These are phyloP conservation scores for Trichoderma oligosporum DNA, from an alignment of 2,329 filamentous ascomycete genomes.

Conservation along the genomic window DNA sequence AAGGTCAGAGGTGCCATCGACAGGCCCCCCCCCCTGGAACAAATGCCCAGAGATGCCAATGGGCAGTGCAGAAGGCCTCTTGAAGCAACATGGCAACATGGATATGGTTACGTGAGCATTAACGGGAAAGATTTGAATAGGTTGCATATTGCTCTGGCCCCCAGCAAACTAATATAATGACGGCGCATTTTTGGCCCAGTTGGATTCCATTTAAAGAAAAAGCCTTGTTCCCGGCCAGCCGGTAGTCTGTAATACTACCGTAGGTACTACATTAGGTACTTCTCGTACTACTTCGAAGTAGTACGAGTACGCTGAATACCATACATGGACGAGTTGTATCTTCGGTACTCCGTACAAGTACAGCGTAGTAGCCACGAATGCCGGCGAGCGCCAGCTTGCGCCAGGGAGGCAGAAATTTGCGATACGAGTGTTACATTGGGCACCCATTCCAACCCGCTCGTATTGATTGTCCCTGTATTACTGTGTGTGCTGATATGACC, in stretches of 20 bases:
- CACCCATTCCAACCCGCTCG: background rate
- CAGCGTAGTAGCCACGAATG: background rate
- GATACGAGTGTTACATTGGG: background rate
- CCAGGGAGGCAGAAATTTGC: constrained; percentile 7
- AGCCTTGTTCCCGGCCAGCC: background rate
- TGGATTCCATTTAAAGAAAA: too few species aligned
- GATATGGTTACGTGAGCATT: background rate
- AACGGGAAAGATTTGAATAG: background rate
- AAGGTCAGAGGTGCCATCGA: background rate
- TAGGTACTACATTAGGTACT: too few species aligned
- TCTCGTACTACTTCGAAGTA: too few species aligned
- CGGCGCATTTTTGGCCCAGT: too few species aligned
- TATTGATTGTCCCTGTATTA: background rate
- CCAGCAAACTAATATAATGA: too few species aligned
- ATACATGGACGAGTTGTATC: too few species aligned
- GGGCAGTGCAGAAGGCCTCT: background rate
- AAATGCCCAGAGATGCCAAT: constrained; percentile 5
- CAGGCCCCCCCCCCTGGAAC: constrained; percentile 9
- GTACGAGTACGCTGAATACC: too few species aligned
- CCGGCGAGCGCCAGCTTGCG: constrained; percentile 11
- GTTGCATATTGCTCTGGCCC: background rate
- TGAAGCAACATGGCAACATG: background rate
- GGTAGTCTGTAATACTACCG: too few species aligned
- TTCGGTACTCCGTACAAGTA: too few species aligned
- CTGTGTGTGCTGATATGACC: too few species aligned